Evolutionary conservation across 2,329 filamentous ascomycete species (phyloP), one percentile per base, ranked within the genome.

Genomic region (Trichothecium roseum): DNA sequence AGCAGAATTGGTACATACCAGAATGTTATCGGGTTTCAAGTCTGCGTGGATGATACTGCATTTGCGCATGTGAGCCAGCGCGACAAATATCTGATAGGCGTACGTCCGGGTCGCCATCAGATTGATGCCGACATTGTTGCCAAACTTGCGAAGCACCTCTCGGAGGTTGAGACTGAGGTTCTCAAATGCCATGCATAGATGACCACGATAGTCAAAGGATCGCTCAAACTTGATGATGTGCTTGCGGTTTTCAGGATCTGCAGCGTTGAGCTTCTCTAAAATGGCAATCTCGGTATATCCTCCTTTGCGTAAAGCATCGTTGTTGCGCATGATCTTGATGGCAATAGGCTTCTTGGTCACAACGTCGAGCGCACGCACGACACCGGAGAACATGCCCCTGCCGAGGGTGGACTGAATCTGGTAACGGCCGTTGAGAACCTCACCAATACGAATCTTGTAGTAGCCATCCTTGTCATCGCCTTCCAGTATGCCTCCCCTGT

Each of bases 271-370:
- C 52, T 89, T 88, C 53, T 91, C 77, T 32, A 98, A 63, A 44
- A 96, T 94, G 29, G 85, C 83, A 54, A 96, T 93, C 56, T 98
- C 91, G 39, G 91, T 95, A 57, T 87, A 79, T 15, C 88, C 91
- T 31, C 87, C 88, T 58, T 94, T 95, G 45, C 79, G 74, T 56
- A 95, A 81, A 10, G 85, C 84, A 52, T 94, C 88, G 50, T 98
- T 96, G 58, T 93, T 93, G 43, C 91, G 84, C 59, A 96, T 94
- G 49, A 98, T 91, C 63, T 98, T 98, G 69, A 98, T 84, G 17
- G 91, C 91, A 22, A 96, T 88, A n/a, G 83, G 57, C 47, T 75
- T 74, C 50, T 79, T 80, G 39, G 72, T 84, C 33, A 75, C 77
- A 16, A 81, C 73, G 57, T 95, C 88, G 42, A 76, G 72, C 16